Percentiles rank a stretch among this genome's conserved stretches.
Evolutionary conservation across 345 rosid genomes (phyloP).

Genomic region (Cardamine resedifolia): DNA sequence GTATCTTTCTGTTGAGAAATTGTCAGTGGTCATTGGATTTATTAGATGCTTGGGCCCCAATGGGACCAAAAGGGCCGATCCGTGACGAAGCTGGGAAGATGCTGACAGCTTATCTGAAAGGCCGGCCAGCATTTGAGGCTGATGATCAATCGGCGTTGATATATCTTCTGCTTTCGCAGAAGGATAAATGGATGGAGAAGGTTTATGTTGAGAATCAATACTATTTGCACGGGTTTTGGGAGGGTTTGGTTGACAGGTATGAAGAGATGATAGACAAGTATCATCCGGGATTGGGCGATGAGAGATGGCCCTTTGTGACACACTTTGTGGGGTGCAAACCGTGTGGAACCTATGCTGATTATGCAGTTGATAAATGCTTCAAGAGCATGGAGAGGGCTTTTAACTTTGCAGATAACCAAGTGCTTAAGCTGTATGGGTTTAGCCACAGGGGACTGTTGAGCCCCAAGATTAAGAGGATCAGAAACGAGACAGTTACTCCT

Average conservation of each 20-base stretch:
- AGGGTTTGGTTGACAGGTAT: slow-evolving; percentile 80
- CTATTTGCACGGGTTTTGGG: slow-evolving; percentile 92
- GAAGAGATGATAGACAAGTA: slow-evolving; percentile 95
- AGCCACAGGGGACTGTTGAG: slow-evolving; percentile 85
- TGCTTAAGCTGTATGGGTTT: slow-evolving; percentile 80
- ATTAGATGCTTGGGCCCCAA: slow-evolving; percentile 93
- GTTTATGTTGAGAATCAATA: slow-evolving; percentile 87
- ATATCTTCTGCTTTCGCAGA: slow-evolving; percentile 75
- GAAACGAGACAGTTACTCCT: slow-evolving; percentile 72
- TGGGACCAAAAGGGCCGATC: slow-evolving; percentile 83
- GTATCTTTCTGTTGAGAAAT: slow-evolving; percentile 82
- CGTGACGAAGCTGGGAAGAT: slow-evolving; percentile 89
- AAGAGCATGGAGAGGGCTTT: slow-evolving; percentile 95
- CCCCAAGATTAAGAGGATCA: slow-evolving; percentile 81
- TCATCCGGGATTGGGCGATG: slow-evolving; percentile 92
- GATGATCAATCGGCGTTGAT: slow-evolving; percentile 95
- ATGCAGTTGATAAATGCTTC: slow-evolving; percentile 82
- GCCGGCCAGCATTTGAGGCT: slow-evolving; percentile 86
- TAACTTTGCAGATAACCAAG: slow-evolving; percentile 94
- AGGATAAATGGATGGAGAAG: slow-evolving; percentile 81
- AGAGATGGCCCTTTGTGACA: slow-evolving; percentile 98
- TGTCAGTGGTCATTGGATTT: slow-evolving; percentile 95
- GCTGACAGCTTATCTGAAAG: slow-evolving; percentile 81
- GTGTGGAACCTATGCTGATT: slow-evolving; percentile 91
- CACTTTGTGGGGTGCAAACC: slow-evolving; percentile 97